Base-by-base conservation (phyloP, 1,139 yeast species). In the Eremothecium sinecaudum region DNA sequence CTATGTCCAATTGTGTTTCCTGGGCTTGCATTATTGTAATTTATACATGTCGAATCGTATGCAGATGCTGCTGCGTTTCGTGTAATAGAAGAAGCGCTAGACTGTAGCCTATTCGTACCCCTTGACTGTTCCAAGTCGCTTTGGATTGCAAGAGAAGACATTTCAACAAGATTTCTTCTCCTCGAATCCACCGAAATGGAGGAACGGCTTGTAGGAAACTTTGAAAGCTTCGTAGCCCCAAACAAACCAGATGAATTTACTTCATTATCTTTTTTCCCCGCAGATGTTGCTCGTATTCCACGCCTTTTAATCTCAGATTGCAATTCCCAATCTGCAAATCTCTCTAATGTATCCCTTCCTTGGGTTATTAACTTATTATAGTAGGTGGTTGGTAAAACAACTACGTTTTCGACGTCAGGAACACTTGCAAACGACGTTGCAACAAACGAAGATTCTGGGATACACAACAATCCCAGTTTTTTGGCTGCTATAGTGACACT, bases 351-450 rank as follows among this genome's bases (percentile, higher is more conserved):
- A 2, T 61, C 46, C 38, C 67, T 73, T 32, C 62, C 61, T 36
- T 63, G 64, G 13, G 72, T 56, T 42, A 78, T 57, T 50, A 51
- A 34, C 12, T 34, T 37, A 44, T 69, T 69, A 54, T 76, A 79
- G 50, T 78, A 79, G 3, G 75, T 66, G 6, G 69, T 62, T 10
- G 87, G 86, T 24, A 79, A 51, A 5, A 77, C 75, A 36, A 75
- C 76, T 23, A 77, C 77, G 44, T 72, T 71, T 9, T 62, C 59
- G n/a, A 66, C 56, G 40, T 75, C 81, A 2, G 80, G 74, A 6
- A 56, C 58, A 47, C 71, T 66, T 8, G 72, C 68, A 20, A 69
- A 67, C 2, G 48, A 36, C 3, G 51, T 76, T 2, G 81, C 73
- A 40, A 79, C 59, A 46, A 71, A 77, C 3, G 76, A 63, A 12